Base-by-base conservation (phyloP, 2,329 filamentous ascomycete genomes). In the Calonectria crousiana region DNA sequence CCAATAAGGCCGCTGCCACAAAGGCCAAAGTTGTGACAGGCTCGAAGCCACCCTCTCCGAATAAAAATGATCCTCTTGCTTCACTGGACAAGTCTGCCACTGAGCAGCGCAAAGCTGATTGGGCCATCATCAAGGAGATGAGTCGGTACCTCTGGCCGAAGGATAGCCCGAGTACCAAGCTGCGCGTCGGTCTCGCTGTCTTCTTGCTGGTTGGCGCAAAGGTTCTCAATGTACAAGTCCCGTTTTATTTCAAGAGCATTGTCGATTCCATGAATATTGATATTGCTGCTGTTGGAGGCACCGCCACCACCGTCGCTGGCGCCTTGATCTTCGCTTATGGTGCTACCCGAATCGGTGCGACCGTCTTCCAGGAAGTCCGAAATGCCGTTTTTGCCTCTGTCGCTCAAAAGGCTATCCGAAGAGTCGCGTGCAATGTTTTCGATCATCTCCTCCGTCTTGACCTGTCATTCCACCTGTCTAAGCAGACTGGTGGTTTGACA, bases 81-180 rank as follows among this genome's bases (percentile, higher is more conserved):
- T 56, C 72, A 13, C 77, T 78, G 36, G 84, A 86, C 26, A 86
- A 86, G 79, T 92, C 92, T 66, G 93, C 92, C 26, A 92, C 96
- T 80, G 95, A 98, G 86, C 97, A 99, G 89, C 92, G 97, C 80
- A 97, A 96, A 86, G 96, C 96, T 11, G 97, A 99, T 83, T 98
- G 96, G 96, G 96, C 96, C 62, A 99, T 99, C 78, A 97, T 99
- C 89, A 97, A 94, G 86, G 96, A 99, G 84, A 98, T 99, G 96
- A 93, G 94, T 74, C 93, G 93, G 75, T 99, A 99, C 84, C 88
- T 99, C 28, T 99, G 97, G 97, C 97, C 97, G 28, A 98, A 97
- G 87, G 92, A 96, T 84, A 93, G 93, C 70, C 76, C 84, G 62
- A 82, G 83, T 53, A 97, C 95, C 4, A 95, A 97, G 83, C 86